Percentiles rank a stretch among this genome's conserved stretches.
These are phyloP conservation scores for Fusarium sp. DNA, from an alignment of 2,329 filamentous ascomycete genomes.

Conservation along the genomic window DNA sequence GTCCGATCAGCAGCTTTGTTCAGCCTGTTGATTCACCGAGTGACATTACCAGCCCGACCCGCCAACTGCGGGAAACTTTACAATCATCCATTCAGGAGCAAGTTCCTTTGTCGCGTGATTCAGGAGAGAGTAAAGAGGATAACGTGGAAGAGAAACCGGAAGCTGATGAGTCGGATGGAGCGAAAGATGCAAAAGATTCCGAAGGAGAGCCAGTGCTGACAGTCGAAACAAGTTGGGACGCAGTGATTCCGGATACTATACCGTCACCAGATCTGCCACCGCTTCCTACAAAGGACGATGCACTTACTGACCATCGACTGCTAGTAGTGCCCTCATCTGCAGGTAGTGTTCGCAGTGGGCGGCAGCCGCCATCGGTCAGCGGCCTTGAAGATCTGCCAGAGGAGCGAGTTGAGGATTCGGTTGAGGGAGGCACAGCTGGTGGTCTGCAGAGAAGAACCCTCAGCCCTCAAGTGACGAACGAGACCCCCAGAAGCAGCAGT, in stretches of 20 bases:
- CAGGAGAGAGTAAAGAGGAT: background rate
- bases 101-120: background rate
- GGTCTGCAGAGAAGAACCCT: constrained; percentile 28
- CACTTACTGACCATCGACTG: constrained; percentile 15
- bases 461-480: constrained; percentile 29
- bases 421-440: constrained; percentile 42
- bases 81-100: constrained; percentile 20
- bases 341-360: constrained; percentile 61
- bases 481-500: constrained; percentile 50
- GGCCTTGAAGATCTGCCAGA: constrained; percentile 50
- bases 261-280: constrained; percentile 26
- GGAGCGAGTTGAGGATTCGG: constrained; percentile 35
- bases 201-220: constrained; percentile 10
- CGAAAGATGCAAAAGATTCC: constrained; percentile 16
- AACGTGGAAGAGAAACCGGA: background rate
- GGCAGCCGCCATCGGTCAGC: constrained; percentile 62
- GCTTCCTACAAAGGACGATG: constrained; percentile 16
- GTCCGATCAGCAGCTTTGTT: constrained; percentile 40
- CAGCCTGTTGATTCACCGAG: constrained; percentile 37
- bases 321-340: constrained; percentile 40
- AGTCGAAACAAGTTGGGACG: constrained; percentile 25
- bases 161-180: background rate
- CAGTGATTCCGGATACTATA: constrained; percentile 44
- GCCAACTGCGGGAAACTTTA: constrained; percentile 36
- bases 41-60: constrained; percentile 36